A percentile compares a stretch with the other conserved stretches of the same genome.
These are phyloP conservation scores for Lablab purpureus DNA, from an alignment of 306 rosid species.

Conservation along the genomic window DNA sequence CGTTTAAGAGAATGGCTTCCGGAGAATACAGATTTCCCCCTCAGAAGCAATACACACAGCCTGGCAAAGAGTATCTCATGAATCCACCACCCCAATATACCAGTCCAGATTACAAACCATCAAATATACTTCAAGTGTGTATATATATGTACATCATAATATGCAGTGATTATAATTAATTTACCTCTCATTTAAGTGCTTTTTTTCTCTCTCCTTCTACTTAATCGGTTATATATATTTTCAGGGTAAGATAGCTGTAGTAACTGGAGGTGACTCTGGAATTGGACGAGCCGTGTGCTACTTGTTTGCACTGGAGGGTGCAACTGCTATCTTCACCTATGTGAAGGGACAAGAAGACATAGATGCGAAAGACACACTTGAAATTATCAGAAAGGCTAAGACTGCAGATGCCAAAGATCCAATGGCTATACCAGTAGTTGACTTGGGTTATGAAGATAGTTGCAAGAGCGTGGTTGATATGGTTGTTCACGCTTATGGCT, in stretches of 20 bases:
- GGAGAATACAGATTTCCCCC: background rate
- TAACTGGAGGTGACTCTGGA: slow-evolving; percentile 86
- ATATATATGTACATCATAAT: too few relatives aligned
- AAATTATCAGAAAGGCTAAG: slow-evolving; percentile 52
- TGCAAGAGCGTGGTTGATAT: slow-evolving; percentile 57
- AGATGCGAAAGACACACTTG: slow-evolving; percentile 70
- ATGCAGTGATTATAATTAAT: too few relatives aligned
- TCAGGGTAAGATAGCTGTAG: slow-evolving; percentile 79
- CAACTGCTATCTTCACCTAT: slow-evolving; percentile 77
- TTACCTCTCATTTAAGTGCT: too few relatives aligned
- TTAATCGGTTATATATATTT: background rate
- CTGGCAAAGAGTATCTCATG: slow-evolving; percentile 82
- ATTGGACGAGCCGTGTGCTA: slow-evolving; percentile 77
- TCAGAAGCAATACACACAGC: slow-evolving; percentile 71
- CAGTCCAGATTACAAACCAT: slow-evolving; percentile 67
- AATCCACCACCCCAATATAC: slow-evolving; percentile 80
- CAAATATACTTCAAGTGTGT: slow-evolving; percentile 69
- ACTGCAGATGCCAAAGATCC: background rate
- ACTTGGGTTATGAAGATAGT: background rate
- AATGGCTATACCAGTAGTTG: background rate
- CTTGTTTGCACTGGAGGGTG: slow-evolving; percentile 77
- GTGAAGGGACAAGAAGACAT: slow-evolving; percentile 77
- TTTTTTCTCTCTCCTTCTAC: too few relatives aligned
- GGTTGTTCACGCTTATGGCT: slow-evolving; percentile 62
- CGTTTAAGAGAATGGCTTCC: background rate